These are phyloP conservation scores for Sporothrix brunneoviolacea DNA, from an alignment of 2,329 filamentous ascomycete species.

Conservation along the genomic window DNA sequence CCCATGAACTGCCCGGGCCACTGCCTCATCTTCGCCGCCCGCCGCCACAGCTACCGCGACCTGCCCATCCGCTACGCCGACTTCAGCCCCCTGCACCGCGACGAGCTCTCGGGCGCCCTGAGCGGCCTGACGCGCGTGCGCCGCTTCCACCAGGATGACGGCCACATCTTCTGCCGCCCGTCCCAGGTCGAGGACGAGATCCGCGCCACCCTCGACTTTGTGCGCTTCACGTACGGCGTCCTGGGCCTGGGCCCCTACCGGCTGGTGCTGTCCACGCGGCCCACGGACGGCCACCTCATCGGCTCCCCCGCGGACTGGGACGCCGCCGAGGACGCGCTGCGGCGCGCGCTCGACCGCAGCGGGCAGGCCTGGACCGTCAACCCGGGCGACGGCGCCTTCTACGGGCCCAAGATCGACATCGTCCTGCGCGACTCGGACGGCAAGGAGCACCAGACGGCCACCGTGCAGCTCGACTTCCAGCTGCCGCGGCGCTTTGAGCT, in stretches of 20 bases:
- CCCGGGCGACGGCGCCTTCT: slow-evolving; percentile 80
- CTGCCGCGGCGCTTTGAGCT: slow-evolving; percentile 75
- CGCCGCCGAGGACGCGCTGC: slow-evolving; percentile 60
- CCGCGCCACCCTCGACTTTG: slow-evolving; percentile 64
- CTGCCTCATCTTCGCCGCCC: slow-evolving; percentile 78
- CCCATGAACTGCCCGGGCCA: slow-evolving; percentile 98
- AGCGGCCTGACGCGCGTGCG: slow-evolving; percentile 87
- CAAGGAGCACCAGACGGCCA: slow-evolving; percentile 84
- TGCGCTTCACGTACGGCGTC: slow-evolving; percentile 63
- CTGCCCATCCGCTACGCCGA: slow-evolving; percentile 89
- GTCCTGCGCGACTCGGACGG: slow-evolving; percentile 72
- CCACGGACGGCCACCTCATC: slow-evolving; percentile 63
- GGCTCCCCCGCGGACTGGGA: slow-evolving; percentile 64
- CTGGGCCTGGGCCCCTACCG: slow-evolving; percentile 67
- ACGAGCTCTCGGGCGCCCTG: slow-evolving; percentile 88
- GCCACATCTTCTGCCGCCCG: slow-evolving; percentile 78
- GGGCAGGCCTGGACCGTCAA: slow-evolving; percentile 68
- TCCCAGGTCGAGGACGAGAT: slow-evolving; percentile 71
- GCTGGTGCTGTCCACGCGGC: slow-evolving; percentile 71
- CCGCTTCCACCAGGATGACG: slow-evolving; percentile 93
- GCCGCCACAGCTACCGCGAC: slow-evolving; percentile 80
- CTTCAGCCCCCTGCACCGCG: slow-evolving; percentile 90
- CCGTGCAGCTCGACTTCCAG: slow-evolving; percentile 86
- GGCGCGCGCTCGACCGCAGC: slow-evolving; percentile 53
- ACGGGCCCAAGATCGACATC: slow-evolving; percentile 88